Base-by-base conservation (phyloP, 129 eudicot genomes). In the Pulicaria dysenterica region DNA sequence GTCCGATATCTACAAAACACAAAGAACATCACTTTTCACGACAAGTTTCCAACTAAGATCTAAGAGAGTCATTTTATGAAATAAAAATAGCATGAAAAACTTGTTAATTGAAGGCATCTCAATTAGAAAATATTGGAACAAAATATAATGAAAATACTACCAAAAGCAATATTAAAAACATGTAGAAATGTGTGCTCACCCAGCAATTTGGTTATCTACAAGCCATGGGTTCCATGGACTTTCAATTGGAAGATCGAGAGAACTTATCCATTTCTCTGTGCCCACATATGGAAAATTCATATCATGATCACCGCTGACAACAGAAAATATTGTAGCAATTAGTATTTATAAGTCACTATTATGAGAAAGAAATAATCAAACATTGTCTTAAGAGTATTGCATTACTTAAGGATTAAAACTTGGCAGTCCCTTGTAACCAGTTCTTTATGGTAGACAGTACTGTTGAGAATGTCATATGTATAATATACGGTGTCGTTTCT, bases 261-360 rank as follows among this genome's bases (percentile, higher is more conserved):
- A 44, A 47, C 39, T 37, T 6, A 74, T 74, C 78, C 78, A 74
- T 16, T 47, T 24, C 44, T 44, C 19, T 5, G 71, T 62, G n/a
- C 70, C 70, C 8, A 74, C 58, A 11, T 58, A 58, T 54, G 59
- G 59, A 54, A 54, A 16, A 6, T 11, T 54, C 59, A 54, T 16
- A 54, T 54, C 59, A 17, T 74, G 78, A 38, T 74, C 78, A 48
- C 71, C 78, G 24, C 78, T 74, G 64, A 8, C 8, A 51, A 69
- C n/a, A 6, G 19, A 8, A 45, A 16, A 2, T 8, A 2, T 13
- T 24, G 31, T 50, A 24, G 31, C 1, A 24, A 24, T 24, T 24
- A 24, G 31, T 24, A 24, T n/a, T n/a, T n/a, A n/a, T n/a, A 24
- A 24, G 31, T 24, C 31, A 24, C 31, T 24, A 24, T 2, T 24